Base-by-base conservation (phyloP, 2,329 filamentous ascomycete species). In the Phoma sp. region DNA sequence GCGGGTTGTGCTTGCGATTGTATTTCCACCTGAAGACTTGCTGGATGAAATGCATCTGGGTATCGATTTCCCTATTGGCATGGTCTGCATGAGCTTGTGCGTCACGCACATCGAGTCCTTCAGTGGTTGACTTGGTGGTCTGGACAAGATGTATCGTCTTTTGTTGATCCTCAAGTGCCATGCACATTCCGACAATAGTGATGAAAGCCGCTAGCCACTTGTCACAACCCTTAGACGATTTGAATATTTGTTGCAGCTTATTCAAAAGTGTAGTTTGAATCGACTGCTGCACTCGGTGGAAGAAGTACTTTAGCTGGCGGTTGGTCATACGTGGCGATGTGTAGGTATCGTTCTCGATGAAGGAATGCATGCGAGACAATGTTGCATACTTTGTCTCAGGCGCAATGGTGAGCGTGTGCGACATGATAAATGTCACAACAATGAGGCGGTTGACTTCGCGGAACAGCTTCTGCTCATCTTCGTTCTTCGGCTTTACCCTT, bases 271-370 rank as follows among this genome's bases (percentile, higher is more conserved):
- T 69, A 18, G 70, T 64, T 60, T 78, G 76, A 43, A 77, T 77
- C 13, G 69, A 61, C 27, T 71, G 70, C 47, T 79, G 79, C 13
- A 81, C 67, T 22, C 74, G 62, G 11, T 68, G 67, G 68, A 80
- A 81, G 69, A 80, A 79, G 70, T 79, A 80, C 57, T 82, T 82
- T 13, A 82, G 71, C 56, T 82, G 79, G 11, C 77, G 74, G 48
- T 78, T 80, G 10, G 79, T 79, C 60, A 82, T 76, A 47, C 78
- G 75, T 2, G 79, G 78, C 4, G 72, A 73, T n/a, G 71, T 75
- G 57, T 65, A 71, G 25, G 67, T 68, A 33, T 65, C 55, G 24
- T 62, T 57, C 7, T 65, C 66, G n/a, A 60, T 58, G 42, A 71
- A 73, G 18, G 74, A 74, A 27, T 70, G 72, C 57, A 81, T 70